Percentiles rank a stretch among this genome's conserved stretches.
These are phyloP conservation scores for Zygotorulaspora mrakii DNA, from an alignment of 1,139 yeast species.

Conservation along the genomic window DNA sequence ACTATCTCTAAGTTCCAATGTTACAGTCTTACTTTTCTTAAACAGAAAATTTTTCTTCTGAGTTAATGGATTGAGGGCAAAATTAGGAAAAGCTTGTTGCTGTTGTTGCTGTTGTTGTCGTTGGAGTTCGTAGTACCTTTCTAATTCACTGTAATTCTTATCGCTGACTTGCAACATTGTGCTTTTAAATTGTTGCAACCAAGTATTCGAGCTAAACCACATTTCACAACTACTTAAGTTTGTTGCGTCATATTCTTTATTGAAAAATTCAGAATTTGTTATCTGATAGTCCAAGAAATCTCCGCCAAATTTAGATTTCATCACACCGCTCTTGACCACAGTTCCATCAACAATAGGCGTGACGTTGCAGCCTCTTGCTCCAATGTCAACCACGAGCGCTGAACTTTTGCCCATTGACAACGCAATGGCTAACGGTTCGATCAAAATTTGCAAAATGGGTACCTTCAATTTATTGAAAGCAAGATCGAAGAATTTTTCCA, in stretches of 20 bases:
- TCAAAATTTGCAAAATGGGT: slow-evolving; percentile 64
- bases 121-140: slow-evolving; percentile 28
- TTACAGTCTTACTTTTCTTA: slow-evolving; percentile 21
- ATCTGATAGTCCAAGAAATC: slow-evolving; percentile 60
- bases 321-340: slow-evolving; percentile 56
- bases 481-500: slow-evolving; percentile 48
- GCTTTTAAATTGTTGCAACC: slow-evolving; percentile 34
- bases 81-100: slow-evolving; percentile 16
- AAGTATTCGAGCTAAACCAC: slow-evolving; percentile 32
- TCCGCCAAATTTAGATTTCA: slow-evolving; percentile 64
- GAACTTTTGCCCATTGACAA: slow-evolving; percentile 65
- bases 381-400: slow-evolving; percentile 67
- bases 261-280: slow-evolving; percentile 33
- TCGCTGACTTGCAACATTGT: slow-evolving; percentile 32
- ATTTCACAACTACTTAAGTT: slow-evolving; percentile 13
- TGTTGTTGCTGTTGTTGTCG: slow-evolving; percentile 19
- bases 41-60: slow-evolving; percentile 26
- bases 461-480: slow-evolving; percentile 64
- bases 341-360: slow-evolving; percentile 73
- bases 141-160: slow-evolving; percentile 29
- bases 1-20: slow-evolving; percentile 28
- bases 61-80: slow-evolving; percentile 24
- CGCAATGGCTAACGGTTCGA: slow-evolving; percentile 65
- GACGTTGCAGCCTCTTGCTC: slow-evolving; percentile 56
- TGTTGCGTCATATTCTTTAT: slow-evolving; percentile 10